These are phyloP conservation scores for Paragyromitra xinjiangensis DNA, from an alignment of 495 filamentous ascomycete genomes.

Conservation along the genomic window DNA sequence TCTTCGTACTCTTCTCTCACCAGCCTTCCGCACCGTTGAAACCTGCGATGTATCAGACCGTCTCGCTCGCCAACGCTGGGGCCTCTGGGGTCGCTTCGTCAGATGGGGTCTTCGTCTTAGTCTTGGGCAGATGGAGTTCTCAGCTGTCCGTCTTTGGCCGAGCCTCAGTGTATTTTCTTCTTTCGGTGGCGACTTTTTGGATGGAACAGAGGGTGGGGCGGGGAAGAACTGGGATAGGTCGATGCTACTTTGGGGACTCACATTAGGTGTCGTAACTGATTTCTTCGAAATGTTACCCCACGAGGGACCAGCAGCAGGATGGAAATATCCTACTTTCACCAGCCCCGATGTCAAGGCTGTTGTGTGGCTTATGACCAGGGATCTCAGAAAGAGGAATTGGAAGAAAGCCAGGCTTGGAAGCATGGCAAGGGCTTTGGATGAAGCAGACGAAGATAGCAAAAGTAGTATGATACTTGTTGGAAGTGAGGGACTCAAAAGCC, in stretches of 20 bases:
- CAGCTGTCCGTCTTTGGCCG: slow-evolving; percentile 68
- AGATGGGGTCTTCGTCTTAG: slow-evolving; percentile 65
- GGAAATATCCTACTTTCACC: slow-evolving; percentile 79
- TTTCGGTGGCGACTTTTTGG: slow-evolving; percentile 55
- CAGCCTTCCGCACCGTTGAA: slow-evolving; percentile 69
- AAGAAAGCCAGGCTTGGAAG: slow-evolving; percentile 60
- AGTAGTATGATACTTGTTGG: slow-evolving; percentile 54
- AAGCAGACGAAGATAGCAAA: slow-evolving; percentile 29
- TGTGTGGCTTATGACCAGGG: slow-evolving; percentile 69
- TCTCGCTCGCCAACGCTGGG: slow-evolving; percentile 63
- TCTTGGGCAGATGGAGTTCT: slow-evolving; percentile 76
- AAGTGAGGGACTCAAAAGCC: slow-evolving; percentile 46
- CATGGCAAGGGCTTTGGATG: slow-evolving; percentile 49
- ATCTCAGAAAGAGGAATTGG: slow-evolving; percentile 68
- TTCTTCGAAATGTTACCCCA: slow-evolving; percentile 73
- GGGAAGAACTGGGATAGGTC: slow-evolving; percentile 60
- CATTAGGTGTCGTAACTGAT: slow-evolving; percentile 75
- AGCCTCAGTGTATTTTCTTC: slow-evolving; percentile 45
- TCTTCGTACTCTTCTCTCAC: slow-evolving; percentile 70
- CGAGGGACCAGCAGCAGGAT: slow-evolving; percentile 64
- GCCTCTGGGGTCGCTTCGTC: slow-evolving; percentile 60
- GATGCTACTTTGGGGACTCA: slow-evolving; percentile 78
- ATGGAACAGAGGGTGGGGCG: slow-evolving; percentile 56
- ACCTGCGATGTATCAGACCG: slow-evolving; percentile 74
- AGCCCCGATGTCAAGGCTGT: slow-evolving; percentile 69